phyloP scores from a whole-genome alignment of 2,329 filamentous ascomycete genomes.

The Lasiodiplodia citricola region DNA sequence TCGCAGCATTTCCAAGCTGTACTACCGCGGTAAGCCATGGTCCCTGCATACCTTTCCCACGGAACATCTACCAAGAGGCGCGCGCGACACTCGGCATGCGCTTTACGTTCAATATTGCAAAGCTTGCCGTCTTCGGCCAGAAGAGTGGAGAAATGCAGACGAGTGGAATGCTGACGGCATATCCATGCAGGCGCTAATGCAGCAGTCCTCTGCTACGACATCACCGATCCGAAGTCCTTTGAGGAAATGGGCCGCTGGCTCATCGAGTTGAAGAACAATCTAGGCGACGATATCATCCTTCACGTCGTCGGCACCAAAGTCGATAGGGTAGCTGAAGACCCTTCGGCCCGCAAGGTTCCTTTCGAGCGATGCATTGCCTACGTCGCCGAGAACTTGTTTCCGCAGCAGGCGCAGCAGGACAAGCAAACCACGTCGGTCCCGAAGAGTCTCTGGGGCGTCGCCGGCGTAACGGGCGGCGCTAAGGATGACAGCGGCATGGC shows the following conservation, averaged over 20 bases:
- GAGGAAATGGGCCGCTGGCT: constrained; percentile 93
- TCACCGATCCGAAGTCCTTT: constrained; percentile 85
- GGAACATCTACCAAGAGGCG: too few species aligned
- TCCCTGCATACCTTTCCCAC: constrained; percentile 9
- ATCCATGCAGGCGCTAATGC: constrained; percentile 74
- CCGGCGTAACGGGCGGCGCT: constrained; percentile 31
- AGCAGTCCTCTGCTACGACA: constrained; percentile 92
- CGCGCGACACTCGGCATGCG: neutral
- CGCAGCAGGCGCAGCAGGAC: constrained; percentile 51
- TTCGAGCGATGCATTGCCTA: constrained; percentile 97
- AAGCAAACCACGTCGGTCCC: constrained; percentile 30
- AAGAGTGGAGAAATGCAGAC: constrained; percentile 8
- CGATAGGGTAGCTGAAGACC: constrained; percentile 87
- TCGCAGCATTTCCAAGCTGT: constrained; percentile 89
- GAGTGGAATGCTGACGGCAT: constrained; percentile 21
- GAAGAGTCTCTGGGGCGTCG: constrained; percentile 34
- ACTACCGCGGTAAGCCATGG: constrained; percentile 70
- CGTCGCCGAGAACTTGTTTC: constrained; percentile 74
- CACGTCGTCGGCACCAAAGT: constrained; percentile 84
- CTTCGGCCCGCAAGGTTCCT: constrained; percentile 78
- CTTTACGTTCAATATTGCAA: neutral
- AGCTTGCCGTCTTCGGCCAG: constrained; percentile 7
- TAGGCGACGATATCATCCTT: constrained; percentile 77
- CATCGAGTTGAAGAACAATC: constrained; percentile 79
- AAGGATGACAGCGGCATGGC: constrained; percentile 50